phyloP scores from a whole-genome alignment of 352 stramenopile genomes.

The Elongisporangium anandrum region DNA sequence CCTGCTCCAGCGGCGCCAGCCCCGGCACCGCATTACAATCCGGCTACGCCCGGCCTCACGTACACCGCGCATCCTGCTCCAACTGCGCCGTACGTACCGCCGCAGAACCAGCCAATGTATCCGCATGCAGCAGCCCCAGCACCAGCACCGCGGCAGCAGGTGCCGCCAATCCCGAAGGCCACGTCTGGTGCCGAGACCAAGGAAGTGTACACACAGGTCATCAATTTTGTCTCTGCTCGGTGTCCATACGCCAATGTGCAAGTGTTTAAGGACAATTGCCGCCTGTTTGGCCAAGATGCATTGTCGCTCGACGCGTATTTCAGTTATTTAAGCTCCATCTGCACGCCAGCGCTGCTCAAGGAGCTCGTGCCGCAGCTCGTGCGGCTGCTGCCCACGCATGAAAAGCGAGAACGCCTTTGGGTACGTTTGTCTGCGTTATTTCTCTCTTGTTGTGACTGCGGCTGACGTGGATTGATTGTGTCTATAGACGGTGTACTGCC shows the following conservation, averaged over 20 bases:
- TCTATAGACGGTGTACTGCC: constrained; percentile 37
- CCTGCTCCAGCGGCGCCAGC: constrained; percentile 17
- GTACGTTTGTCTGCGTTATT: constrained; percentile 30
- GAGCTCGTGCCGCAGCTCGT: constrained; percentile 80
- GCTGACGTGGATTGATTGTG: constrained; percentile 4
- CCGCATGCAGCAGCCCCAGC: constrained; percentile 26
- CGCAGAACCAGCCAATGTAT: constrained; percentile 35
- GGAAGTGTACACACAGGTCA: constrained; percentile 77
- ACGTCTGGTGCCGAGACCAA: constrained; percentile 72
- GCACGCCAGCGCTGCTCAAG: constrained; percentile 60
- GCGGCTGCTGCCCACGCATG: constrained; percentile 73
- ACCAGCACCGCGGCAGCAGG: constrained; percentile 18
- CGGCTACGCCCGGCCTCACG: constrained; percentile 44
- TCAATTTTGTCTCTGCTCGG: constrained; percentile 68
- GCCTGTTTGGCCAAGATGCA: constrained; percentile 79
- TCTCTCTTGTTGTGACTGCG: constrained; percentile 6
- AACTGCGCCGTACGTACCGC: constrained; percentile 26
- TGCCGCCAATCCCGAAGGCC: constrained; percentile 48
- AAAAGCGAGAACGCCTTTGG: constrained; percentile 82
- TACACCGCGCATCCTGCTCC: constrained; percentile 60
- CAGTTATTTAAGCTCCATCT: constrained; percentile 79
- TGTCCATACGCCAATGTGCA: constrained; percentile 81
- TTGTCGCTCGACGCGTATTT: constrained; percentile 84
- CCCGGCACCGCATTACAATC: constrained; percentile 39
- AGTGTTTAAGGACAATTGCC: constrained; percentile 87